phyloP scores from a whole-genome alignment of 352 stramenopile species.

The Globisporangium paddicum region DNA sequence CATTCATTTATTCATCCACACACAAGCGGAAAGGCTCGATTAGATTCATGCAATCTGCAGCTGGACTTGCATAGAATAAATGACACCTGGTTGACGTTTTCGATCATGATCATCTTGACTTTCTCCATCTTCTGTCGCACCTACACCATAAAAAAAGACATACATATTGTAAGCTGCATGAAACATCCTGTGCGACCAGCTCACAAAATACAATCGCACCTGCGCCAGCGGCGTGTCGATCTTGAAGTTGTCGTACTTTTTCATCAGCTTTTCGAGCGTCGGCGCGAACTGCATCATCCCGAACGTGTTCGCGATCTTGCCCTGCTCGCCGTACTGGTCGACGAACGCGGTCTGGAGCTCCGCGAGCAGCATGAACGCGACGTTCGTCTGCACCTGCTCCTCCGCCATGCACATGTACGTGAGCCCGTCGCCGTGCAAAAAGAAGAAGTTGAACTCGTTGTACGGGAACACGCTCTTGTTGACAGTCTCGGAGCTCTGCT shows the following conservation, averaged over 20 bases:
- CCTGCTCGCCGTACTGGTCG: conserved; percentile 53
- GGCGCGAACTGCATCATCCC: conserved; percentile 58
- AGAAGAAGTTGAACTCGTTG: conserved; percentile 83
- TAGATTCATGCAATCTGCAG: not conserved
- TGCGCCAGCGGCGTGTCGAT: conserved; percentile 73
- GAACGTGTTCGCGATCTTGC: conserved; percentile 66
- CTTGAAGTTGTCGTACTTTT: conserved; percentile 84
- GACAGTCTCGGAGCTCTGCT: conserved; percentile 31
- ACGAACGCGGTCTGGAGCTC: conserved; percentile 68
- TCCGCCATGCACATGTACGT: conserved; percentile 85
- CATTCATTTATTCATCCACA: not conserved
- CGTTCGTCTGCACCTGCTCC: conserved; percentile 65
- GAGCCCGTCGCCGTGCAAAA: conserved; percentile 62
- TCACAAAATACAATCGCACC: conserved; percentile 10
- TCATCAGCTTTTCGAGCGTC: conserved; percentile 62
- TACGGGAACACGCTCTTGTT: conserved; percentile 68
- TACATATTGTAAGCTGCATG: not conserved
- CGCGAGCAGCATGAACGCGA: conserved; percentile 67
- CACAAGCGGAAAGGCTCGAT: not conserved
- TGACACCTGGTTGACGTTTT: conserved; percentile 94
- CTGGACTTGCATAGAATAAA: too few species aligned
- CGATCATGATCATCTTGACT: conserved; percentile 97
- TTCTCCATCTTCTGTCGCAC: conserved; percentile 97
- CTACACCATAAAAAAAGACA: not conserved
- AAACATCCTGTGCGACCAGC: not conserved